phyloP scores from a whole-genome alignment of 495 filamentous ascomycete genomes.

The Evernia prunastri region DNA sequence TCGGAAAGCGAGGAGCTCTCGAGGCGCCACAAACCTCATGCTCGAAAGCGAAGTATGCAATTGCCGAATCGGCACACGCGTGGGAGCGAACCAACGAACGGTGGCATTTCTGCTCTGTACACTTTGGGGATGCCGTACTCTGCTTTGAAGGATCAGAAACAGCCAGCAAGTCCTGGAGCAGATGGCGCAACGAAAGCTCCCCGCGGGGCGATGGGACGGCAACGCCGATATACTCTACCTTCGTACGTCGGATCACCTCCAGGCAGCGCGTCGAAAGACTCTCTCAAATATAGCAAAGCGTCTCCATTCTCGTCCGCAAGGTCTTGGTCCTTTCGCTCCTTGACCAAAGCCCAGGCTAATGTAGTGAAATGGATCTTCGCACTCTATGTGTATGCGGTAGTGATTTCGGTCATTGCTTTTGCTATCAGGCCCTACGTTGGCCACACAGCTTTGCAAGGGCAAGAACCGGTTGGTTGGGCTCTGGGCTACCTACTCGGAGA shows the following conservation, averaged over 20 bases:
- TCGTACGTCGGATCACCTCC: constrained; percentile 12
- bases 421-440: constrained; percentile 65
- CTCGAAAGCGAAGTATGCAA: neutral
- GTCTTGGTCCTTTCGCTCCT: constrained; percentile 51
- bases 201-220: constrained; percentile 4
- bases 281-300: constrained; percentile 1
- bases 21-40: neutral
- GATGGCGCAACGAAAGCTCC: neutral
- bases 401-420: constrained; percentile 57
- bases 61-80: neutral
- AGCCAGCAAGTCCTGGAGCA: neutral
- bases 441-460: constrained; percentile 55
- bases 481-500: constrained; percentile 85
- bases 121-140: neutral
- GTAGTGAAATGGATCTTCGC: constrained; percentile 80
- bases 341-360: constrained; percentile 71
- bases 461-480: constrained; percentile 89
- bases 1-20: constrained; percentile 41
- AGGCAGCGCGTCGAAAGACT: neutral
- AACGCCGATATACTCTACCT: constrained; percentile 27
- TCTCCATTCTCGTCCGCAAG: constrained; percentile 1
- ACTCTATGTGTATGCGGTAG: constrained; percentile 61
- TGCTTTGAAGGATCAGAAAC: neutral
- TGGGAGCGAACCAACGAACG: neutral
- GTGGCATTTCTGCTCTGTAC: neutral